These are phyloP conservation scores for Cyamopsis tetragonoloba DNA, from an alignment of 306 rosid species.

Conservation along the genomic window DNA sequence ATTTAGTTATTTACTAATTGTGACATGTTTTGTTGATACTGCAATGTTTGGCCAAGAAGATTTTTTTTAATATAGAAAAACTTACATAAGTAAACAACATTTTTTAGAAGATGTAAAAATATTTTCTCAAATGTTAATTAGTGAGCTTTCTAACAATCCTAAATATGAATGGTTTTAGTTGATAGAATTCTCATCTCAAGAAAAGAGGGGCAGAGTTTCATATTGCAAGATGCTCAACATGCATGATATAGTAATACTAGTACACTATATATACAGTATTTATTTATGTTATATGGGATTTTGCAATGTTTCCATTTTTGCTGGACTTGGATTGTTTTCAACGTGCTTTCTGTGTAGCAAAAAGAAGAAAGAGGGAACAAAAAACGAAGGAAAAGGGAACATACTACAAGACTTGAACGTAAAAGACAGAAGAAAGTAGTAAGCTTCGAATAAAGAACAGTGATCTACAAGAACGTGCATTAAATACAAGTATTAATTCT, in stretches of 20 bases:
- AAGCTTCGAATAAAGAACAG: slow-evolving; percentile 14
- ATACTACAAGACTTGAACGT: not conserved
- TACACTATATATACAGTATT: not conserved
- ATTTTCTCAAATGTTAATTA: too few species aligned
- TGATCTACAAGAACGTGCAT: not conserved
- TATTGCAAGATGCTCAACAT: not conserved
- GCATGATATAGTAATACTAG: not conserved
- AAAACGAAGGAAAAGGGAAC: not conserved
- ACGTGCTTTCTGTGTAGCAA: not conserved
- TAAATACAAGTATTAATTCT: not conserved
- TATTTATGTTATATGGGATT: not conserved
- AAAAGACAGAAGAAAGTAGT: not conserved
- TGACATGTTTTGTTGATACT: too few species aligned
- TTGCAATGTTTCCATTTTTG: not conserved
- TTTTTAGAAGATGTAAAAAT: too few species aligned
- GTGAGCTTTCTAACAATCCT: too few species aligned
- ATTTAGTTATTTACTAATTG: too few species aligned
- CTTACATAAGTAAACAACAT: too few species aligned
- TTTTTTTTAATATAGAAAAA: too few species aligned
- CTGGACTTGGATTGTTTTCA: slow-evolving; percentile 2
- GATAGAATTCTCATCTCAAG: not conserved
- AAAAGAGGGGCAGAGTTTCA: not conserved
- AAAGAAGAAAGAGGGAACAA: not conserved
- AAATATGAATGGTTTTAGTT: too few species aligned
- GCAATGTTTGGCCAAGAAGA: too few species aligned